Conservation (phyloP, 352 stramenopile species). For the Pythium periplocum region DNA sequence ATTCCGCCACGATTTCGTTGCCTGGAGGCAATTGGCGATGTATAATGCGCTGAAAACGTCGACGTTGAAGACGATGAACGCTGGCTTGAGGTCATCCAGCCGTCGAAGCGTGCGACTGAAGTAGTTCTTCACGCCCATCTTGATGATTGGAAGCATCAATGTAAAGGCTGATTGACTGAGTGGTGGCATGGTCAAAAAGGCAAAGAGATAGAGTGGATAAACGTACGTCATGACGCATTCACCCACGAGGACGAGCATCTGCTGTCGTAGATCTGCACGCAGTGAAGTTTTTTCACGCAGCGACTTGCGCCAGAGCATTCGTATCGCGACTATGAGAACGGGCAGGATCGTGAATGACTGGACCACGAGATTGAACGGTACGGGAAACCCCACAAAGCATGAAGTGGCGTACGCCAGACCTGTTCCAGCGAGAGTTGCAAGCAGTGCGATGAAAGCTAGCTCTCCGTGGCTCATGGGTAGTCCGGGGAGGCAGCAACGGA, state of each 20-base stretch:
- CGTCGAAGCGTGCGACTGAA: not conserved
- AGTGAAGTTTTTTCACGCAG: too few species aligned
- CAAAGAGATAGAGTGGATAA: not conserved
- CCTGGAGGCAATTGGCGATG: not conserved
- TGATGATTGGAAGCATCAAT: not conserved
- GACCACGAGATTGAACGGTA: not conserved
- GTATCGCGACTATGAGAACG: too few species aligned
- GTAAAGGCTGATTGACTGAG: not conserved
- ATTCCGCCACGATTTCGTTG: not conserved
- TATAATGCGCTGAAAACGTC: constrained; percentile 1
- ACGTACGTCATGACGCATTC: not conserved
- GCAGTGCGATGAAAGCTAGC: not conserved
- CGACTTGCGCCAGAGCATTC: too few species aligned
- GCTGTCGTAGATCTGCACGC: too few species aligned
- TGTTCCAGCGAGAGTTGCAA: not conserved
- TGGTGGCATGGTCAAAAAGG: not conserved
- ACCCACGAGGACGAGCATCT: not conserved
- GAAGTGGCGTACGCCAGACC: not conserved
- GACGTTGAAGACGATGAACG: constrained; percentile 4
- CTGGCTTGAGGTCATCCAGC: not conserved
- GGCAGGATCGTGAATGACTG: not conserved
- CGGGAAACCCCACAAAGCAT: not conserved
- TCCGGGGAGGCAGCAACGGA: too few species aligned
- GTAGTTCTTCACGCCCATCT: not conserved
- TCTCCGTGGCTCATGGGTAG: too few species aligned